Percentiles rank a stretch among this genome's conserved stretches.
Conservation (phyloP, 2,329 filamentous ascomycete species). For the Dactylellina sp. region DNA sequence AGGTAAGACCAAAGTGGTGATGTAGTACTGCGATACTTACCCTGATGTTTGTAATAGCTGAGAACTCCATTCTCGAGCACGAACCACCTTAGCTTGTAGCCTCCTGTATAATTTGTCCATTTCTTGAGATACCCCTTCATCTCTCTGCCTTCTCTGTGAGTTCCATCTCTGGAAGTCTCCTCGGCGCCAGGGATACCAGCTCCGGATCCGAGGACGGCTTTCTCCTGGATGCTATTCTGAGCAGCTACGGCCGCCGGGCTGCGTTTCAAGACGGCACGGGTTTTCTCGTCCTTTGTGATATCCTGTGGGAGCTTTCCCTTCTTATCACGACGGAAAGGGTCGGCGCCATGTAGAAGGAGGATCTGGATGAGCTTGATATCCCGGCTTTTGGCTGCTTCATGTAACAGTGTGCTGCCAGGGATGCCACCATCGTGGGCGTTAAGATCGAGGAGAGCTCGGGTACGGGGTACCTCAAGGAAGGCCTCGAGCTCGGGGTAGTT, state of each 20-base stretch:
- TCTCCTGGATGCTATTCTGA: slow-evolving; percentile 95
- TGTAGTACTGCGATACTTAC: slow-evolving; percentile 61
- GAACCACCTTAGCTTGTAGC: slow-evolving; percentile 97
- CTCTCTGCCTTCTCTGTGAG: slow-evolving; percentile 87
- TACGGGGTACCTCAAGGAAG: slow-evolving; percentile 83
- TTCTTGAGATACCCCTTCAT: slow-evolving; percentile 99
- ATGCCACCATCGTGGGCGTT: slow-evolving; percentile 76
- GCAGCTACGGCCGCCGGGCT: slow-evolving; percentile 94
- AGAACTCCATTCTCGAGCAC: slow-evolving; percentile 96
- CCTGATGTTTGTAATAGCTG: slow-evolving; percentile 98
- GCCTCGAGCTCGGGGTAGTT: slow-evolving; percentile 83
- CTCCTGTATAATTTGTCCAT: slow-evolving; percentile 98
- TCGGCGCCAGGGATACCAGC: slow-evolving; percentile 65
- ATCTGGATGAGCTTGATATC: slow-evolving; percentile 90
- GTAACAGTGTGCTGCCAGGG: slow-evolving; percentile 88
- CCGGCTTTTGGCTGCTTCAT: slow-evolving; percentile 89
- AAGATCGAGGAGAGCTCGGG: slow-evolving; percentile 89
- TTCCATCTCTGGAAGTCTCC: slow-evolving; percentile 69
- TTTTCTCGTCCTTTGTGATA: slow-evolving; percentile 93
- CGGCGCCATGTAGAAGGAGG: slow-evolving; percentile 89
- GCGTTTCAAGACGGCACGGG: slow-evolving; percentile 87
- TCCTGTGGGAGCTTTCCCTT: slow-evolving; percentile 96
- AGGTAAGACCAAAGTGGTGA: neutral
- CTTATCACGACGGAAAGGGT: slow-evolving; percentile 93
- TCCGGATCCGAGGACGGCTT: slow-evolving; percentile 83